Conservation (phyloP, 305 asterid genomes). For the Caryopteris hybrid region DNA sequence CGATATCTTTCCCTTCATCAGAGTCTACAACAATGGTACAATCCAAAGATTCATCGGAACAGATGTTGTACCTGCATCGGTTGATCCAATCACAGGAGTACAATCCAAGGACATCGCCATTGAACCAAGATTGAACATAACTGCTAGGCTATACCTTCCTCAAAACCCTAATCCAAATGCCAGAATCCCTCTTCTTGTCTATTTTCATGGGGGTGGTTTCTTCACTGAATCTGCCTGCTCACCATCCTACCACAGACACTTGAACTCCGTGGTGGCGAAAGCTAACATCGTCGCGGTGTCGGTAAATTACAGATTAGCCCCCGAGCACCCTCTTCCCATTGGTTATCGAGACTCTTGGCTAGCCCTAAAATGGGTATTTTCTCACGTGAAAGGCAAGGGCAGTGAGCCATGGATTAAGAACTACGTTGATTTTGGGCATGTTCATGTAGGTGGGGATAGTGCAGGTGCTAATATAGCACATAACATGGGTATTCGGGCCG, state of each 20-base stretch:
- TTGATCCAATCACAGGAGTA: constrained; percentile 8
- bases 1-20: constrained; percentile 17
- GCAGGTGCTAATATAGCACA: constrained; percentile 53
- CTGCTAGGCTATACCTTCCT: neutral
- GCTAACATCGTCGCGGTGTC: constrained; percentile 32
- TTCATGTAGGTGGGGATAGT: constrained; percentile 41
- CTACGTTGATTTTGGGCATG: constrained; percentile 17
- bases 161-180: neutral
- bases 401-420: constrained; percentile 23
- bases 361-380: constrained; percentile 27
- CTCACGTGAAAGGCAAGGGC: neutral
- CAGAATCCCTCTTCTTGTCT: neutral
- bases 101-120: constrained; percentile 15
- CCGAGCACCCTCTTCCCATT: constrained; percentile 34
- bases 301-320: constrained; percentile 37
- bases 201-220: constrained; percentile 35
- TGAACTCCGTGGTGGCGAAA: constrained; percentile 21
- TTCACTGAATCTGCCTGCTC: constrained; percentile 27
- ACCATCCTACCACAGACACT: constrained; percentile 12
- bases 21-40: constrained; percentile 19
- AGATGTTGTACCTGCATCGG: constrained; percentile 4
- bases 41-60: constrained; percentile 18
- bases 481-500: constrained; percentile 30
- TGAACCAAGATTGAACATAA: neutral
- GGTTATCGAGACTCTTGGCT: constrained; percentile 35